Evolutionary conservation across 2,329 filamentous ascomycete genomes (phyloP), one percentile per base, ranked within the genome.

Genomic region (Fusarium floridanum): DNA sequence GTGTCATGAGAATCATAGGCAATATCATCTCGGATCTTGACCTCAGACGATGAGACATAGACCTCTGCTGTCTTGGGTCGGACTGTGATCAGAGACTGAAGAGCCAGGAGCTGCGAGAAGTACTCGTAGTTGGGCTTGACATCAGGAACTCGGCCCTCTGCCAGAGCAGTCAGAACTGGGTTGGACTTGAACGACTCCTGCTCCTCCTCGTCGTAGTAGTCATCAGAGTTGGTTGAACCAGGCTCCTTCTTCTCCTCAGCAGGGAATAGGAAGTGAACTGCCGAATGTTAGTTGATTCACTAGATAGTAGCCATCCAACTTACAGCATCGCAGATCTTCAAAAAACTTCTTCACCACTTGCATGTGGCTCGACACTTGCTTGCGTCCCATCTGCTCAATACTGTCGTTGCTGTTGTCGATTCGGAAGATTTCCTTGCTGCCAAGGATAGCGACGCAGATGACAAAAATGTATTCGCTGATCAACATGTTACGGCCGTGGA

Each of bases 331-430:
- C 72, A 92, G 85, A 64, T 89, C 87, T 65, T 87, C 86, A 73
- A 93, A 89, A 80, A 92, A 92, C 61, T 89, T 89, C 83, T 93
- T 93, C 65, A 93, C 83, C 16, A 93, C 91, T 79, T 93, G 91
- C 78, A 93, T 93, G 78, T 93, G 91, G 78, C 91, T 93, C 3
- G 91, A 93, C 6, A 93, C 90, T 77, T 92, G 91, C 80, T 93
- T 93, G 66, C 90, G 85, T 71, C 86, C 84, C 80, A 88, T 86
- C 67, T 86, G 83, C 76, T 84, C 83, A 60, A 84, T 84, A 72
- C 83, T 84, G 64, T 84, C 83, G 66, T 84, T 84, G 78, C 83
- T 84, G 71, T 84, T 84, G 70, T 84, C 83, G 76, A 84, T 84
- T 61, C 83, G 80, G 68, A 84, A 84, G 69, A 84, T 84, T 74